phyloP scores from a whole-genome alignment of 2,329 filamentous ascomycete genomes.

The Raffaelea arxii region DNA sequence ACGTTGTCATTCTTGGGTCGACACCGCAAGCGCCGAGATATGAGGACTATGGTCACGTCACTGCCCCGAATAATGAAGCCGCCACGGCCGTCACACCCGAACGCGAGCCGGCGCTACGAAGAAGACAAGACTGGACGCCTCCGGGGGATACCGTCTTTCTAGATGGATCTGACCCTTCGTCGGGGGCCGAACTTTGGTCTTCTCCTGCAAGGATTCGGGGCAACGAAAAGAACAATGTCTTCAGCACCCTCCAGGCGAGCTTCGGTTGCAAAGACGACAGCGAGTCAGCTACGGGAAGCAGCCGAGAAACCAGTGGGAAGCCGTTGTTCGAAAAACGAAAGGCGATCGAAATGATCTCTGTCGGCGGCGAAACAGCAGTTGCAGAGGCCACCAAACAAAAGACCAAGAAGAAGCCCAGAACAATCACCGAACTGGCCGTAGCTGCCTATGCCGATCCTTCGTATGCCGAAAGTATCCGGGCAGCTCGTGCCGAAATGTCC shows the following conservation, averaged over 20 bases:
- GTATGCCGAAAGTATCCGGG: neutral
- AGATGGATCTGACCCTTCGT: constrained; percentile 20
- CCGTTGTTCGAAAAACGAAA: constrained; percentile 44
- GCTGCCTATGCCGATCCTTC: constrained; percentile 47
- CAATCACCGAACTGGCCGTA: constrained; percentile 69
- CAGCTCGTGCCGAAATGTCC: too few species aligned
- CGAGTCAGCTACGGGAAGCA: neutral
- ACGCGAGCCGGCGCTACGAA: constrained; percentile 40
- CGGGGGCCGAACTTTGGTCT: constrained; percentile 19
- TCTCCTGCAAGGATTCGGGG: constrained; percentile 8
- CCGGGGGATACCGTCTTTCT: constrained; percentile 8
- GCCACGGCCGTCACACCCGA: neutral
- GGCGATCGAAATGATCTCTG: constrained; percentile 39
- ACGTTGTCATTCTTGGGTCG: too few species aligned
- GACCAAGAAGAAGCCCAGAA: constrained; percentile 60
- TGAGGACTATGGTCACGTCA: too few species aligned
- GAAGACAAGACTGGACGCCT: constrained; percentile 61
- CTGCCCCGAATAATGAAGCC: too few species aligned
- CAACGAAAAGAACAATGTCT: constrained; percentile 20
- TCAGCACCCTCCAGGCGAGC: constrained; percentile 31
- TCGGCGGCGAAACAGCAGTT: constrained; percentile 10
- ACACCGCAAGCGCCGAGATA: too few species aligned
- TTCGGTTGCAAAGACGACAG: constrained; percentile 7
- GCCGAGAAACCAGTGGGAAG: neutral
- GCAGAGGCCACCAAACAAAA: constrained; percentile 27